Base-by-base conservation (phyloP, 192 early-diverging fungal genomes). In the Linnemannia exigua region DNA sequence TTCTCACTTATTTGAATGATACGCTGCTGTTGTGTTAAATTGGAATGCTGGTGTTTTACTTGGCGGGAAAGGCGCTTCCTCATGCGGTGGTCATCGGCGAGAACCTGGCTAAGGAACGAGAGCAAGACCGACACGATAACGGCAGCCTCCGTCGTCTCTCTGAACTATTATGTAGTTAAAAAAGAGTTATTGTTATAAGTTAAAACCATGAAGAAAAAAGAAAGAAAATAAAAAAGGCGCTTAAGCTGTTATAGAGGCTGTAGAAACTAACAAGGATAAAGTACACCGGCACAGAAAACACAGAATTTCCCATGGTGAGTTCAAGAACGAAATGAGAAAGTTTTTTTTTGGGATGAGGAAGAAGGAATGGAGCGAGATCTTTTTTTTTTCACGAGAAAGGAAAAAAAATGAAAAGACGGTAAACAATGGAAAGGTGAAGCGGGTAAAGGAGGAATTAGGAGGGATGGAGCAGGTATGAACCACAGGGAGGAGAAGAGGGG, bases 81-180 rank as follows among this genome's bases (percentile, higher is more conserved):
- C 66, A 84, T 72, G 0, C 8, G 47, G 25, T 41, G 28, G 31
- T 84, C 82, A n/a, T 75, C 72, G 9, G 37, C 6, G 36, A 84
- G 66, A 73, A 84, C 82, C 72, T 84, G 82, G 8, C 28, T 75
- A 38, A 84, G 52, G 52, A 97, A 97, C 14, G 95, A 88, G 19
- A 97, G 90, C 20, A 97, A 87, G 22, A 98, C 96, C 7, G 94
- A 94, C 46, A 98, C 88, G 79, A 98, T 94, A 82, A 98, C 91
- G 31, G 93, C 93, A 7, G 95, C 96, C 89, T 98, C 97, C 12
- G 95, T 90, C 15, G 96, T 94, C 90, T 98, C 96, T 51, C 95
- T 87, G 78, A 96, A 92, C 41, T 44, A 9, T 6, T 44, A 44
- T n/a, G 41, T 44, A 3, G 9, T 44, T 44, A 44, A 44, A 44